Evolutionary conservation across 2,329 filamentous ascomycete genomes (phyloP), one percentile per base, ranked within the genome.

Genomic region (Cryphonectria japonica): DNA sequence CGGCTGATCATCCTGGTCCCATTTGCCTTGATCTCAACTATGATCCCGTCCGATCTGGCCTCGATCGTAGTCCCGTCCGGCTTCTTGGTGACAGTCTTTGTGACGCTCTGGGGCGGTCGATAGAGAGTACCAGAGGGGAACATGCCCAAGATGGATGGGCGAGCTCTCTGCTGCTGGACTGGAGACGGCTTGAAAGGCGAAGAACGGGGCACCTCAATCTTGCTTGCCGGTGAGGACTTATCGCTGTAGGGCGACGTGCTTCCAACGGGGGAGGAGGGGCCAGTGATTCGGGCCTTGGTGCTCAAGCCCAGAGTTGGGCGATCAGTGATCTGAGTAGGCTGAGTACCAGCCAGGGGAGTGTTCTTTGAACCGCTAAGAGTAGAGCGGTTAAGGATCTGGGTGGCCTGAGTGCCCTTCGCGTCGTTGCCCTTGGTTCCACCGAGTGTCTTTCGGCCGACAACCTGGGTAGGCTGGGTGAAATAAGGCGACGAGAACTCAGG

Each of bases 201-300:
- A 3, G 95, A 98, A n/a, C 93, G 93, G 41, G 92, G 91, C 3
- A 98, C 95, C 79, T 97, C 95, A 69, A 98, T 78, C 26, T 83
- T 76, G 46, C 83, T 82, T 37, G 80, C 75, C 11, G 83, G 83
- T 0, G 86, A 86, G 9, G 85, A 84, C 34, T 81, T 81, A 61
- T 79, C 52, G 60, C 80, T 50, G 69, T 79, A 59, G 76, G 64
- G 62, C 74, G 68, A 19, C 71, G 64, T n/a, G 13, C 63, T 50
- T 32, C 57, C 62, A 29, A 41, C 54, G 4, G 59, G 66, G 60
- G 50, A 37, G 14, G 69, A 64, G 29, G 62, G 29, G 32, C 61
- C 50, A 29, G 46, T 37, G 16, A 46, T 62, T 29, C 37, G 54
- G 39, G 32, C 16, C 29, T 34, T 63, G 4, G 62, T 37, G 13